Conservation (phyloP, 1,139 yeast genomes). For the Yamadazyma sp. region DNA sequence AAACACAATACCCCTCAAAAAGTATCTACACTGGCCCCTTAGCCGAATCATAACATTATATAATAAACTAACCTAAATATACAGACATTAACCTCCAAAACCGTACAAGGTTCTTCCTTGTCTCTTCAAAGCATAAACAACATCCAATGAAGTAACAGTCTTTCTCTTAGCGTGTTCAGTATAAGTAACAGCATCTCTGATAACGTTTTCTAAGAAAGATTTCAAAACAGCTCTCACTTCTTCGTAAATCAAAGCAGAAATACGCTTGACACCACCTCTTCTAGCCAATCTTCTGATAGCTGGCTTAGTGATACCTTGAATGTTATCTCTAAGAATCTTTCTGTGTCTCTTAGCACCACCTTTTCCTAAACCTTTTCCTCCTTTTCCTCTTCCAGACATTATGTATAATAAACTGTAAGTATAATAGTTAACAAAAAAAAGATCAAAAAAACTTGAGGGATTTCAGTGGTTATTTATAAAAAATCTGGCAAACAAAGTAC, state of each 20-base stretch:
- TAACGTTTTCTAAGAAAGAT: conserved; percentile 94
- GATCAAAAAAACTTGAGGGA: conserved; percentile 14
- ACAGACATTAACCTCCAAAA: conserved; percentile 86
- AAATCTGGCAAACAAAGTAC: background rate
- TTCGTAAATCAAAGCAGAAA: conserved; percentile 97
- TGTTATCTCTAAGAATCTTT: conserved; percentile 98
- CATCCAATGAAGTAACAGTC: conserved; percentile 98
- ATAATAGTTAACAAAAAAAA: conserved; percentile 6
- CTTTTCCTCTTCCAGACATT: conserved; percentile 99
- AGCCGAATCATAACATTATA: conserved; percentile 2
- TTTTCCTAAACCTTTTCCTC: conserved; percentile 98
- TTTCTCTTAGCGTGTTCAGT: conserved; percentile 99
- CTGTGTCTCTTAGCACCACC: conserved; percentile 99
- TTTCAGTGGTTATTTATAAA: conserved; percentile 10
- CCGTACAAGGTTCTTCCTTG: conserved; percentile 99
- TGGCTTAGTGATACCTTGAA: conserved; percentile 99
- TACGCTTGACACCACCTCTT: conserved; percentile 99
- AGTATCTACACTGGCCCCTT: background rate
- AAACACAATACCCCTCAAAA: background rate
- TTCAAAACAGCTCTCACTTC: conserved; percentile 97
- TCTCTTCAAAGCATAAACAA: conserved; percentile 99
- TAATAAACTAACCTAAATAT: conserved; percentile 4
- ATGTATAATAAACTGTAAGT: conserved; percentile 24
- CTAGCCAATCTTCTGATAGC: conserved; percentile 99
- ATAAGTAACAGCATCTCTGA: conserved; percentile 98